A percentile compares a stretch with the other conserved stretches of the same genome.
Conservation (phyloP, 2,329 filamentous ascomycete species). For the Dactylellina sp. region DNA sequence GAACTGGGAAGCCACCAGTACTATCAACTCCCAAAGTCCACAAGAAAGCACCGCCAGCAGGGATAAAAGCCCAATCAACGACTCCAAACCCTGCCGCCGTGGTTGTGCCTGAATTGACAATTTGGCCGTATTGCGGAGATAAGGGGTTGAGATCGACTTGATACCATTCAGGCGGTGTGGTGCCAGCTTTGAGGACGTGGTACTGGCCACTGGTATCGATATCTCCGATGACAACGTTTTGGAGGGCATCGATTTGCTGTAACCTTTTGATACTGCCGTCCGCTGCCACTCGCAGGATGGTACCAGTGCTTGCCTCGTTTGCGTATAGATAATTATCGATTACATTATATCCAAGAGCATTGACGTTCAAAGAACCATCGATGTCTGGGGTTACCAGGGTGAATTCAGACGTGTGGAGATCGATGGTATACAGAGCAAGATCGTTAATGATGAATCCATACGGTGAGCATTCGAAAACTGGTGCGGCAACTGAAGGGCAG, state of each 20-base stretch:
- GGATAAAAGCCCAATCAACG: constrained; percentile 24
- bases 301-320: neutral
- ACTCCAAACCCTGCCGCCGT: neutral
- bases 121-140: constrained; percentile 4
- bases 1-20: neutral
- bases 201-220: constrained; percentile 8
- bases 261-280: constrained; percentile 3
- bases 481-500: neutral
- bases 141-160: constrained; percentile 18
- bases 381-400: neutral
- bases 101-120: neutral
- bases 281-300: constrained; percentile 8
- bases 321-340: constrained; percentile 25
- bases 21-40: constrained; percentile 6
- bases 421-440: constrained; percentile 8
- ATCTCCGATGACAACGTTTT: constrained; percentile 1
- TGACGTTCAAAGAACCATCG: neutral
- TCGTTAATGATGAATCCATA: constrained; percentile 25
- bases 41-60: neutral
- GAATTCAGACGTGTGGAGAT: constrained; percentile 13
- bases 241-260: neutral
- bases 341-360: constrained; percentile 21
- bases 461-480: constrained; percentile 5
- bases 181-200: neutral
- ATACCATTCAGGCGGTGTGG: neutral